Evolutionary conservation across 1,139 yeast genomes (phyloP).

Genomic region (Yamadazyma atlantica): DNA sequence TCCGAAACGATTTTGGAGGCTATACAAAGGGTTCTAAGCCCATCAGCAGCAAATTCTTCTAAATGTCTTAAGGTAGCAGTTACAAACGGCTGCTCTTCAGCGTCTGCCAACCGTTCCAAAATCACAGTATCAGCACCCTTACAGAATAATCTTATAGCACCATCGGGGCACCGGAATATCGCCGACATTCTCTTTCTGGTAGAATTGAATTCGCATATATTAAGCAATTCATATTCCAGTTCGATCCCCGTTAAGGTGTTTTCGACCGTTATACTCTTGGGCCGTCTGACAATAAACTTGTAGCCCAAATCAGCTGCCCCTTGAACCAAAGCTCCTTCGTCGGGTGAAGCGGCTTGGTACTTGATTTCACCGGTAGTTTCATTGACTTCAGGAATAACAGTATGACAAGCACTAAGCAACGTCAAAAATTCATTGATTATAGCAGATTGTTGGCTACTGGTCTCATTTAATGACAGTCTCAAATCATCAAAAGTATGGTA

Average conservation of each 20-base stretch:
- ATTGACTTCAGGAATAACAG: conserved; percentile 89
- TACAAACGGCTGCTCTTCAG: conserved; percentile 73
- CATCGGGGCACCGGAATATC: conserved; percentile 91
- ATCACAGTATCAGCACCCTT: conserved; percentile 99
- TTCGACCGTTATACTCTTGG: conserved; percentile 74
- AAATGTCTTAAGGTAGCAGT: conserved; percentile 81
- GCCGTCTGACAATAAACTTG: conserved; percentile 80
- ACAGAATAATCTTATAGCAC: conserved; percentile 81
- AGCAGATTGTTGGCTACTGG: conserved; percentile 49
- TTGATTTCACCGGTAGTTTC: conserved; percentile 63
- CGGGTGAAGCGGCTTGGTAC: conserved; percentile 99
- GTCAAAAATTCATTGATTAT: conserved; percentile 82
- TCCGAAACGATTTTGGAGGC: conserved; percentile 83
- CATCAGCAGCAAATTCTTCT: conserved; percentile 97
- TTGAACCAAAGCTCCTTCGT: conserved; percentile 97
- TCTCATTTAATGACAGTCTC: conserved; percentile 29
- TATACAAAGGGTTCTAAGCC: conserved; percentile 89
- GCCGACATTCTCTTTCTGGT: conserved; percentile 98
- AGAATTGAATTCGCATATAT: conserved; percentile 94
- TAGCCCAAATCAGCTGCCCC: conserved; percentile 90
- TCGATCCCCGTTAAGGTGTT: conserved; percentile 37
- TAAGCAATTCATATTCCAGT: conserved; percentile 69
- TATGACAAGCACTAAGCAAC: conserved; percentile 88
- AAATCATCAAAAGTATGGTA: conserved; percentile 71
- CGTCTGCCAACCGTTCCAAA: conserved; percentile 68